A percentile compares a stretch with the other conserved stretches of the same genome.
Evolutionary conservation across 2,329 filamentous ascomycete species (phyloP).

Genomic region (Pyrenophora graminea): DNA sequence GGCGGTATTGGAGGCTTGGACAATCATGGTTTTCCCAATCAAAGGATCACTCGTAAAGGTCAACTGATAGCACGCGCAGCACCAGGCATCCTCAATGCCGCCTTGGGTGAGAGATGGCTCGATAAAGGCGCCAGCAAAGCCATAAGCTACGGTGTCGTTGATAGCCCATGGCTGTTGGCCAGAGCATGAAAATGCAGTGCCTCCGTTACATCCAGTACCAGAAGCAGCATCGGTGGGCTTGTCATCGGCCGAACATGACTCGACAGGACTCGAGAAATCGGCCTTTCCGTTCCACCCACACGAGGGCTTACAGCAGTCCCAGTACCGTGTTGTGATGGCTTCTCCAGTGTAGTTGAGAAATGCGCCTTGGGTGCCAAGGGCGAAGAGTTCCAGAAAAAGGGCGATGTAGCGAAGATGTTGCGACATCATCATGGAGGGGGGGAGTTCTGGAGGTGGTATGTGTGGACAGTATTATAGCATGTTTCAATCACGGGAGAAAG

Average conservation of each 20-base stretch:
- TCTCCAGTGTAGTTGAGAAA: conserved; percentile 36
- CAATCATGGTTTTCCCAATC: conserved; percentile 65
- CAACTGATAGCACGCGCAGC: conserved; percentile 68
- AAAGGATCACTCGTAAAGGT: conserved; percentile 62
- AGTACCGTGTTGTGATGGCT: conserved; percentile 44
- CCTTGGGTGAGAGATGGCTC: conserved; percentile 38
- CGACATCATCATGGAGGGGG: conserved; percentile 35
- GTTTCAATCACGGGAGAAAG: conserved; percentile 37
- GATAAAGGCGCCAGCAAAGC: conserved; percentile 66
- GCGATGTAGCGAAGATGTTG: conserved; percentile 36
- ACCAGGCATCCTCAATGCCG: conserved; percentile 64
- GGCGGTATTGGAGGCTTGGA: conserved; percentile 67
- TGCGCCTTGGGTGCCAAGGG: conserved; percentile 22
- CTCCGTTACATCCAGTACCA: conserved; percentile 59
- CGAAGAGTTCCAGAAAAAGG: conserved; percentile 30
- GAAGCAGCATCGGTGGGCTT: conserved; percentile 56
- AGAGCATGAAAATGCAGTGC: conserved; percentile 61
- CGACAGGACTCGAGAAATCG: conserved; percentile 55
- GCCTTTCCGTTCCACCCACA: conserved; percentile 65
- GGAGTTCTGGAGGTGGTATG: conserved; percentile 33
- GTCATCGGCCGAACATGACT: conserved; percentile 61
- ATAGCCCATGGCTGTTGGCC: conserved; percentile 67
- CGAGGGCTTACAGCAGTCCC: conserved; percentile 72
- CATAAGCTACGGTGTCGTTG: conserved; percentile 63
- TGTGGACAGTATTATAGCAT: conserved; percentile 36